Conservation (phyloP, 78 protist species). For the Paratrimastix pyriformis region DNA sequence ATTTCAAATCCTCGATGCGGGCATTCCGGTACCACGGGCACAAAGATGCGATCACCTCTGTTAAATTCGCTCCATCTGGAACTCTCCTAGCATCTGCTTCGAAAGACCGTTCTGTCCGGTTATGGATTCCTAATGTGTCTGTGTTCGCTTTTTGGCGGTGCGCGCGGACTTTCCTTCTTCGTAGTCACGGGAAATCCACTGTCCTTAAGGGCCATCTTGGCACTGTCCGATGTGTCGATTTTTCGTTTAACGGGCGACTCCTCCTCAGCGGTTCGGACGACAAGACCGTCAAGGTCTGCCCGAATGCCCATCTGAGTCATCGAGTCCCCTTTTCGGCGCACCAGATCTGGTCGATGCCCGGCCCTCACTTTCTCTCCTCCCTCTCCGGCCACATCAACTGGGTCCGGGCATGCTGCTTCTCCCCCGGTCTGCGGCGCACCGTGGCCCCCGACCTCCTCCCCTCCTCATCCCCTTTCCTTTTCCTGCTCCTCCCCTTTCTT, state of each 20-base stretch:
- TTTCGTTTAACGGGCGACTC: conserved; percentile 38
- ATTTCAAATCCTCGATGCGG: conserved; percentile 60
- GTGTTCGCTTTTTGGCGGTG: background rate
- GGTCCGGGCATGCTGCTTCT: conserved; percentile 56
- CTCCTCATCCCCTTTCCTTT: background rate
- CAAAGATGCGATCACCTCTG: conserved; percentile 46
- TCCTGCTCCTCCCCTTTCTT: too few species aligned
- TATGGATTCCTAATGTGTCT: conserved; percentile 60
- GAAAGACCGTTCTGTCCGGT: conserved; percentile 44
- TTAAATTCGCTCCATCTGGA: conserved; percentile 51
- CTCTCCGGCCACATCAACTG: conserved; percentile 70
- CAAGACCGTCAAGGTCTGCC: conserved; percentile 54
- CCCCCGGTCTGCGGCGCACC: too few species aligned
- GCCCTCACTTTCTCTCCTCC: conserved; percentile 36
- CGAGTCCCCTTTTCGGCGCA: background rate
- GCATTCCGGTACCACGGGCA: conserved; percentile 73
- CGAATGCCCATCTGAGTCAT: background rate
- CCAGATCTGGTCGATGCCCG: conserved; percentile 33
- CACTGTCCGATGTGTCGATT: conserved; percentile 43
- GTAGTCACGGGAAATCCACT: conserved; percentile 23
- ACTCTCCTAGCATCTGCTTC: conserved; percentile 54
- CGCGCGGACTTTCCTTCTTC: background rate
- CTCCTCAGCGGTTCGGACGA: conserved; percentile 63
- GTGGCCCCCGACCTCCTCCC: too few species aligned
- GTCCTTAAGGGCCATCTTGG: conserved; percentile 47